These are phyloP conservation scores for Aspergillus intermedius DNA, from an alignment of 2,329 filamentous ascomycete species.

Conservation along the genomic window DNA sequence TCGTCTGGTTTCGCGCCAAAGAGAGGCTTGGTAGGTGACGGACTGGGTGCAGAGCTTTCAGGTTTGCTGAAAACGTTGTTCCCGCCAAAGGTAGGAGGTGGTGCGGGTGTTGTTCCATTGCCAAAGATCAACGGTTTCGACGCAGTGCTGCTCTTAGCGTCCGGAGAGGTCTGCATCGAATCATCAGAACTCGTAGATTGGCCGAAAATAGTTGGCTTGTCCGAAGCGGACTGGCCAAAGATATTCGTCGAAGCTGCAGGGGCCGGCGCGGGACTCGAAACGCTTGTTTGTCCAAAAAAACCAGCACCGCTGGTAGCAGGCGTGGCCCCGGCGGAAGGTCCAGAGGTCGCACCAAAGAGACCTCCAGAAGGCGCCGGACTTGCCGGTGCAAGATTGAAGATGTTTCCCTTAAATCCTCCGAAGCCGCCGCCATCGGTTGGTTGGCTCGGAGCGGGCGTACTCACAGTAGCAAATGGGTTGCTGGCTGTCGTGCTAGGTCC, in stretches of 20 bases:
- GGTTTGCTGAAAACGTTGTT: not conserved
- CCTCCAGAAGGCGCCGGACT: constrained; percentile 13
- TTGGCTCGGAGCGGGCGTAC: constrained; percentile 14
- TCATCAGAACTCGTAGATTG: constrained; percentile 21
- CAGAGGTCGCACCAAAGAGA: constrained; percentile 13
- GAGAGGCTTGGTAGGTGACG: constrained; percentile 15
- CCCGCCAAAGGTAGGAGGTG: constrained; percentile 11
- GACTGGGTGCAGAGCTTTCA: constrained; percentile 12
- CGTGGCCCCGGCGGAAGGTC: constrained; percentile 10
- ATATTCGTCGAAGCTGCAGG: constrained; percentile 13
- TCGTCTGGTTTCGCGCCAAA: constrained; percentile 18
- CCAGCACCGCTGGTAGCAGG: constrained; percentile 10
- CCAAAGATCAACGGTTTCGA: constrained; percentile 19
- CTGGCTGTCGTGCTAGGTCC: constrained; percentile 14
- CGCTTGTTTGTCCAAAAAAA: constrained; percentile 10
- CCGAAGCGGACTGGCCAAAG: constrained; percentile 16
- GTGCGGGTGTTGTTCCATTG: constrained; percentile 4
- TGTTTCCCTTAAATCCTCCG: constrained; percentile 26
- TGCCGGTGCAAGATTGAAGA: constrained; percentile 24
- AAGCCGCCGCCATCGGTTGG: constrained; percentile 14
- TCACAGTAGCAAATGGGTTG: constrained; percentile 33
- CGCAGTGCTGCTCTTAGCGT: constrained; percentile 15
- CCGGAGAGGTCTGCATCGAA: constrained; percentile 31
- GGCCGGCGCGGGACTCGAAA: constrained; percentile 11
- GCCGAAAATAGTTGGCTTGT: constrained; percentile 20